phyloP scores from a whole-genome alignment of 1,284 basidiomycete genomes.

The Ganoderma boninense region DNA sequence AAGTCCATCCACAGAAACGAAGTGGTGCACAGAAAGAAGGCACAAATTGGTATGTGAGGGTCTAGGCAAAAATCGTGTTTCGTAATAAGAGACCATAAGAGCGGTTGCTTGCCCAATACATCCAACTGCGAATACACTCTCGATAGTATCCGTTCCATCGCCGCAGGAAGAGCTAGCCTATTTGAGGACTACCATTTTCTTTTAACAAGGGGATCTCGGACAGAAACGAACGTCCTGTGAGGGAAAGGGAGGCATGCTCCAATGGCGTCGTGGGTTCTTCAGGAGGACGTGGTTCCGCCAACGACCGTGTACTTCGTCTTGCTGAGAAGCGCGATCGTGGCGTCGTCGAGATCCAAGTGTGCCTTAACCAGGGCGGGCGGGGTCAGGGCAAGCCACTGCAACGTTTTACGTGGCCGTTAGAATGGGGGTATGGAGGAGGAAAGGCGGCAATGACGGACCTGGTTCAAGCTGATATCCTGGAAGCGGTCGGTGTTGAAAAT shows the following conservation, averaged over 20 bases:
- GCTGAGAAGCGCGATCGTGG: constrained; percentile 57
- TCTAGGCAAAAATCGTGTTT: background rate
- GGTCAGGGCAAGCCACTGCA: constrained; percentile 73
- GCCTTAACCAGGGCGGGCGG: constrained; percentile 70
- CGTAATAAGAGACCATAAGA: background rate
- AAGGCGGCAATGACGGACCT: constrained; percentile 45
- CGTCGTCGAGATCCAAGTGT: constrained; percentile 62
- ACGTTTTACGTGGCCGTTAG: background rate
- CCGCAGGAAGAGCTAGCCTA: background rate
- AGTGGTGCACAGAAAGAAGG: background rate
- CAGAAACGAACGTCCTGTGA: background rate
- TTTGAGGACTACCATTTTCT: background rate
- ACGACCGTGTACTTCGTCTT: constrained; percentile 64
- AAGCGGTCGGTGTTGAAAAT: constrained; percentile 70
- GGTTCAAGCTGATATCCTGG: constrained; percentile 71
- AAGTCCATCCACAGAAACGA: background rate
- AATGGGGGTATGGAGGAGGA: constrained; percentile 11
- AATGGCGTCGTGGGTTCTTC: background rate
- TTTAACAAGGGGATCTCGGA: background rate
- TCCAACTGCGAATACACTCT: background rate
- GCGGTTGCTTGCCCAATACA: background rate
- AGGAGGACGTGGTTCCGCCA: constrained; percentile 34
- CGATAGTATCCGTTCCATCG: background rate
- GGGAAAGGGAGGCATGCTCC: background rate
- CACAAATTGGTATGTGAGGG: background rate